These are phyloP conservation scores for Botrytis squamosa DNA, from an alignment of 2,329 filamentous ascomycete genomes.

Conservation along the genomic window DNA sequence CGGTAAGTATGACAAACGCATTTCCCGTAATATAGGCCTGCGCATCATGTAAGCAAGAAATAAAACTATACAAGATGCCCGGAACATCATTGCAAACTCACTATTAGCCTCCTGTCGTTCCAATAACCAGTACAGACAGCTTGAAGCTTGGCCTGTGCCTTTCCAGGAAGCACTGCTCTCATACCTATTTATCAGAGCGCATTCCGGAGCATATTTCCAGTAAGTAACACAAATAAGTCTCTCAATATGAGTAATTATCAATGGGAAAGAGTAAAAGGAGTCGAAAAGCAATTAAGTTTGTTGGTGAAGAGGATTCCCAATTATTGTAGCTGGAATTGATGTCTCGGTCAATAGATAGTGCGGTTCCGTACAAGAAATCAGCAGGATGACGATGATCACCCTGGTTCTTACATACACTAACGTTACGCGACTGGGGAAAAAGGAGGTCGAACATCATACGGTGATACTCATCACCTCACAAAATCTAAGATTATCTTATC, in stretches of 20 bases:
- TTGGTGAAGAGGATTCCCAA: background rate
- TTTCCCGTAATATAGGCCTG: slow-evolving; percentile 89
- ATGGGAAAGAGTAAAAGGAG: background rate
- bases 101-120: slow-evolving; percentile 70
- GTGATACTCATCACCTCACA: background rate
- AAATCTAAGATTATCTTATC: background rate
- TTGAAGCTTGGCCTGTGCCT: slow-evolving; percentile 75
- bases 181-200: slow-evolving; percentile 50
- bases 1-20: slow-evolving; percentile 79
- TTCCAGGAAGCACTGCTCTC: slow-evolving; percentile 77
- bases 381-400: slow-evolving; percentile 11
- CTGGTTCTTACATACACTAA: background rate
- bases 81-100: slow-evolving; percentile 44
- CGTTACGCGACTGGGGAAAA: background rate
- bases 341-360: slow-evolving; percentile 16
- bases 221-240: background rate
- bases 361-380: slow-evolving; percentile 15
- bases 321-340: slow-evolving; percentile 6
- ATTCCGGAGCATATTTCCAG: slow-evolving; percentile 26
- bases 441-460: background rate
- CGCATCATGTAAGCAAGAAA: slow-evolving; percentile 23
- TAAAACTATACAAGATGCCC: background rate
- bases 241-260: background rate
- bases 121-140: slow-evolving; percentile 72
- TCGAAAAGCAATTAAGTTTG: background rate